Conservation (phyloP, 768 basidiomycete genomes). For the Strobilomyces confusus region DNA sequence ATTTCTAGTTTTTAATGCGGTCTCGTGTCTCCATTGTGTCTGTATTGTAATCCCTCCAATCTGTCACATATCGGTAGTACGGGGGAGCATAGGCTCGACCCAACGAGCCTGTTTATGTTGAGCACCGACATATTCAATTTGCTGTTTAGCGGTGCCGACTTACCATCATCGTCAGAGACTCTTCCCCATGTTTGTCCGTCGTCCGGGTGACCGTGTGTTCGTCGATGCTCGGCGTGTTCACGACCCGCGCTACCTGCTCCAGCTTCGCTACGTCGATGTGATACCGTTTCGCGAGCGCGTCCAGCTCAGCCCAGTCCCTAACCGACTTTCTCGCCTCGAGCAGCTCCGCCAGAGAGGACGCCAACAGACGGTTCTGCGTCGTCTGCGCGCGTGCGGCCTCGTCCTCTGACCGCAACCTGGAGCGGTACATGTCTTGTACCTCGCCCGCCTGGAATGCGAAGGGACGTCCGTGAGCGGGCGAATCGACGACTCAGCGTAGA, state of each 20-base stretch:
- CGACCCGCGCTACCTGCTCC: slow-evolving; percentile 47
- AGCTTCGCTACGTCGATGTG: slow-evolving; percentile 51
- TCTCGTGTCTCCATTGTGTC: slow-evolving; percentile 3
- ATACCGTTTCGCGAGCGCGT: slow-evolving; percentile 49
- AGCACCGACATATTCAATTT: neutral
- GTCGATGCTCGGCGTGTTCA: slow-evolving; percentile 64
- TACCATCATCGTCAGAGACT: slow-evolving; percentile 48
- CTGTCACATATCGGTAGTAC: neutral
- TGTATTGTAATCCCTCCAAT: slow-evolving; percentile 6
- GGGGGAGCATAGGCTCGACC: slow-evolving; percentile 19
- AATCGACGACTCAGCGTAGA: neutral
- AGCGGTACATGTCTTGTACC: slow-evolving; percentile 45
- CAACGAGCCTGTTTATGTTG: slow-evolving; percentile 29
- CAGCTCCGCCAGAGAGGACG: slow-evolving; percentile 48
- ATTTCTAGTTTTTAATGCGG: slow-evolving; percentile 44
- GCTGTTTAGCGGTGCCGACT: slow-evolving; percentile 21
- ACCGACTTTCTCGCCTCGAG: slow-evolving; percentile 60
- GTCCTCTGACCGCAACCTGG: slow-evolving; percentile 52
- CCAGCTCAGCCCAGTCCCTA: slow-evolving; percentile 39
- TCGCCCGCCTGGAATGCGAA: slow-evolving; percentile 19
- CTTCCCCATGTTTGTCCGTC: slow-evolving; percentile 54
- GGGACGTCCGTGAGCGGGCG: neutral
- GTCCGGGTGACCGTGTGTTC: slow-evolving; percentile 40
- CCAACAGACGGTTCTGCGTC: slow-evolving; percentile 52
- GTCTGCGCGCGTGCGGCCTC: slow-evolving; percentile 43